These are phyloP conservation scores for Emericellopsis terricola DNA, from an alignment of 495 filamentous ascomycete genomes.

Conservation along the genomic window DNA sequence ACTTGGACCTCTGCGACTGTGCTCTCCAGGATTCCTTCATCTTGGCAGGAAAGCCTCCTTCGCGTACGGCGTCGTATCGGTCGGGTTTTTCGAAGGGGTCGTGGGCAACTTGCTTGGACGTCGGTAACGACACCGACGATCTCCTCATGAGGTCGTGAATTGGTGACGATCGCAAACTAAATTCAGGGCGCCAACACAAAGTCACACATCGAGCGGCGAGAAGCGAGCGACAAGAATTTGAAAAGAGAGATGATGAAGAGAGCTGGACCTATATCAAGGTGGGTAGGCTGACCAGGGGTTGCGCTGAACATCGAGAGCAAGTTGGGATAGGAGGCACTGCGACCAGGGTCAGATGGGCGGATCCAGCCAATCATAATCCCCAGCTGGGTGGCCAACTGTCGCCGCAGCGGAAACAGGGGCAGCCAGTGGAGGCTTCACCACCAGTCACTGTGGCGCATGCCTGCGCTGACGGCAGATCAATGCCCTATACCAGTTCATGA, in stretches of 20 bases:
- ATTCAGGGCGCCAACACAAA: neutral
- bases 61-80: constrained; percentile 29
- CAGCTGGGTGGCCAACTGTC: no score
- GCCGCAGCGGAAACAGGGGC: no score
- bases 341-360: no score
- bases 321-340: no score
- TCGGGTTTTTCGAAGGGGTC: constrained; percentile 40
- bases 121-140: constrained; percentile 39
- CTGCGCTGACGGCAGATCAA: no score
- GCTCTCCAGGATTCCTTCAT: constrained; percentile 41
- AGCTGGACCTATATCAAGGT: constrained; percentile 3
- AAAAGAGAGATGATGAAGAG: constrained; percentile 2
- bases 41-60: constrained; percentile 25
- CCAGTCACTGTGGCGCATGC: no score
- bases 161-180: constrained; percentile 9
- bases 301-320: neutral
- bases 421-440: no score
- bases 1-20: constrained; percentile 57
- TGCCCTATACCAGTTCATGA: no score
- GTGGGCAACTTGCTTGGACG: constrained; percentile 33
- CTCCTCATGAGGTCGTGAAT: constrained; percentile 31
- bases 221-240: neutral
- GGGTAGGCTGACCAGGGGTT: neutral
- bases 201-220: constrained; percentile 3
- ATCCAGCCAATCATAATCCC: no score